These are phyloP conservation scores for Adansonia gregorii DNA, from an alignment of 441 rosid genomes.

Conservation along the genomic window DNA sequence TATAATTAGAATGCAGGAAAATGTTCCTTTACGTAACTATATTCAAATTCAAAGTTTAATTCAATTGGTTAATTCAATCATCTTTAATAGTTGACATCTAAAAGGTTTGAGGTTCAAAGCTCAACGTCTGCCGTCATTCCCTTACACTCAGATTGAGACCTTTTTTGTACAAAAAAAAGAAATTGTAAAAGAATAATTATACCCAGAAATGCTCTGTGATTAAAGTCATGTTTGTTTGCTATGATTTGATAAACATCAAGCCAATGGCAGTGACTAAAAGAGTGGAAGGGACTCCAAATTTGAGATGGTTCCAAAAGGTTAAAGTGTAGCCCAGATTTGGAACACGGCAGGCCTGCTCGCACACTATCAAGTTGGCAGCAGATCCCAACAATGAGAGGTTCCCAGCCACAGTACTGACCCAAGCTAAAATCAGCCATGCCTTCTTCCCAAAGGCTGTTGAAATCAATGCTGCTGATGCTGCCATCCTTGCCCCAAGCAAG, in stretches of 20 bases:
- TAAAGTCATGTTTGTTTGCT: neutral
- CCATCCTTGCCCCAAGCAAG: constrained; percentile 66
- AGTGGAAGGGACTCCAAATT: constrained; percentile 75
- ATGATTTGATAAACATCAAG: constrained; percentile 51
- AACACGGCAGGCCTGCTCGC: constrained; percentile 77
- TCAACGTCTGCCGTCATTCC: no score
- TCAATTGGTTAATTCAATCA: no score
- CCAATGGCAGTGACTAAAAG: constrained; percentile 63
- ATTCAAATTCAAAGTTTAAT: no score
- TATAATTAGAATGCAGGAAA: no score
- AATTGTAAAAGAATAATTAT: neutral
- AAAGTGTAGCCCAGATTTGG: constrained; percentile 53
- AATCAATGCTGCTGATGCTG: constrained; percentile 64
- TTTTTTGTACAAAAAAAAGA: no score
- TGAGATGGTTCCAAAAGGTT: constrained; percentile 69
- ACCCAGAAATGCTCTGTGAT: neutral
- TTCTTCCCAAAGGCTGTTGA: constrained; percentile 59
- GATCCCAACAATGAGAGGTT: constrained; percentile 75
- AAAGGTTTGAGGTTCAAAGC: no score
- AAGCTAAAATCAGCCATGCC: constrained; percentile 79
- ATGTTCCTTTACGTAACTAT: no score
- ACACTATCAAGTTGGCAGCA: constrained; percentile 80
- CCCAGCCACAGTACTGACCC: constrained; percentile 80
- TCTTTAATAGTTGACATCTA: no score
- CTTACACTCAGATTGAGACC: no score